Percentiles rank a stretch among this genome's conserved stretches.
Conservation (phyloP, 2,329 filamentous ascomycete genomes). For the Lasiodiplodia hormozganensis region DNA sequence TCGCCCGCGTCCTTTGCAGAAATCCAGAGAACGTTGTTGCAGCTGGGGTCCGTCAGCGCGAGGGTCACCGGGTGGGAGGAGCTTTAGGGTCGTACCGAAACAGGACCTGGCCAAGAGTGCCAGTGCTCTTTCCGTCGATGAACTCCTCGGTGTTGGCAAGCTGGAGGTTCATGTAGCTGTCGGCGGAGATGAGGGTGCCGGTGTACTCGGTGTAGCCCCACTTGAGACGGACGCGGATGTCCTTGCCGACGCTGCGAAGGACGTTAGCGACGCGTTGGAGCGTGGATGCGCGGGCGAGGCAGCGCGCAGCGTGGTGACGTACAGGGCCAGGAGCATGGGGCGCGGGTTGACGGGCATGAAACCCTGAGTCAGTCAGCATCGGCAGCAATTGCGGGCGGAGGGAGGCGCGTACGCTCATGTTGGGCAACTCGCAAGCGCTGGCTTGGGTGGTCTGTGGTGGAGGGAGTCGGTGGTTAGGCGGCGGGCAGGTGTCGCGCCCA, state of each 20-base stretch:
- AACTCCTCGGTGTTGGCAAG: conserved; percentile 90
- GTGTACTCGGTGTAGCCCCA: conserved; percentile 99
- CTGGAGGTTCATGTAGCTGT: conserved; percentile 99
- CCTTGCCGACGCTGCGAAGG: conserved; percentile 73
- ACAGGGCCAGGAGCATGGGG: conserved; percentile 93
- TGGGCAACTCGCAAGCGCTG: background rate
- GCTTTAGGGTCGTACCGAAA: conserved; percentile 69
- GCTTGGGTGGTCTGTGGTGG: background rate
- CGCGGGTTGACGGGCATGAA: conserved; percentile 96
- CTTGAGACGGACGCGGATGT: conserved; percentile 91
- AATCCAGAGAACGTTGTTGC: conserved; percentile 98
- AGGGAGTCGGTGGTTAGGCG: conserved; percentile 8
- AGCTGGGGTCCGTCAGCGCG: conserved; percentile 58
- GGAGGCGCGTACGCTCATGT: conserved; percentile 19
- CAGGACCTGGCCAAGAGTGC: conserved; percentile 85
- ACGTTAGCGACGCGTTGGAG: background rate
- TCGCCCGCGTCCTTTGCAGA: conserved; percentile 58
- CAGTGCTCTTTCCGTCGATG: conserved; percentile 84
- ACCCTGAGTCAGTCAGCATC: conserved; percentile 11
- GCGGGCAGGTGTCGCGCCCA: conserved; percentile 8
- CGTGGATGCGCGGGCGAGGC: background rate
- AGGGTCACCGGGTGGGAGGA: background rate
- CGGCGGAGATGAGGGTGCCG: conserved; percentile 87
- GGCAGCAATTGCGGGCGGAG: background rate
- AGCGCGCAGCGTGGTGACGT: conserved; percentile 49